A percentile compares a stretch with the other conserved stretches of the same genome.
Evolutionary conservation across 441 rosid genomes (phyloP).

Genomic region (Pelargonium fulgidum): DNA sequence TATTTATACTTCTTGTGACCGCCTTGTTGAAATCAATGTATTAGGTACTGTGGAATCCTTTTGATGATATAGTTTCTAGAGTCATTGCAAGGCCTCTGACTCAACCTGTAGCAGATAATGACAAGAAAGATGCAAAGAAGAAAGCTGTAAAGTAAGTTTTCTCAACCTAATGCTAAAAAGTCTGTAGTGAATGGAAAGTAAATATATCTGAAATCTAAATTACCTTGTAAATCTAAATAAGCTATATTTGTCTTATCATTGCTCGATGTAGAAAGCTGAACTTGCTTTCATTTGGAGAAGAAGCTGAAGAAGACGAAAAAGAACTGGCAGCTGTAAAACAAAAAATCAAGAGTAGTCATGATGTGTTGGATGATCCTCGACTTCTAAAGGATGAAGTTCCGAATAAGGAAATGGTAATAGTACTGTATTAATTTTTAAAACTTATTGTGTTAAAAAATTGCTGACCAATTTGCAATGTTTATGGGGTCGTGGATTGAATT

Average conservation of each 20-base stretch:
- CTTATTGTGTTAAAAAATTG: constrained; percentile 5
- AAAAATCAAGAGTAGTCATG: constrained; percentile 91
- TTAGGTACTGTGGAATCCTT: constrained; percentile 89
- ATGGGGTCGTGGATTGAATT: neutral
- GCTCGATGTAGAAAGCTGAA: constrained; percentile 59
- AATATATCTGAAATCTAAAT: neutral
- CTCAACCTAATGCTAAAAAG: neutral
- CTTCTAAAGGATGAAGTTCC: constrained; percentile 53
- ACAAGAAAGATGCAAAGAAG: constrained; percentile 48
- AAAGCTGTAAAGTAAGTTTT: constrained; percentile 69
- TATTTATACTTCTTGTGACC: too few relatives aligned
- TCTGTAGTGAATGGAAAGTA: neutral
- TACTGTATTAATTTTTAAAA: constrained; percentile 10
- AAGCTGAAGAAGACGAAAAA: constrained; percentile 92
- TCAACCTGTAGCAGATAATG: constrained; percentile 33
- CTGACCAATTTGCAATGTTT: neutral
- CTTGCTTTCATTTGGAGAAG: constrained; percentile 92
- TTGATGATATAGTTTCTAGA: constrained; percentile 86
- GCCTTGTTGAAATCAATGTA: constrained; percentile 8
- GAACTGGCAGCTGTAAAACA: constrained; percentile 57
- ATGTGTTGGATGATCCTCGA: constrained; percentile 88
- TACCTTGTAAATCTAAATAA: neutral
- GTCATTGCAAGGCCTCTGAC: constrained; percentile 27
- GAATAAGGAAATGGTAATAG: constrained; percentile 45
- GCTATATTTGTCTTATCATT: constrained; percentile 21